Evolutionary conservation across 164 flowering plant species (phyloP), one percentile per base, ranked within the genome.

Genomic region (Amborella trichopoda): DNA sequence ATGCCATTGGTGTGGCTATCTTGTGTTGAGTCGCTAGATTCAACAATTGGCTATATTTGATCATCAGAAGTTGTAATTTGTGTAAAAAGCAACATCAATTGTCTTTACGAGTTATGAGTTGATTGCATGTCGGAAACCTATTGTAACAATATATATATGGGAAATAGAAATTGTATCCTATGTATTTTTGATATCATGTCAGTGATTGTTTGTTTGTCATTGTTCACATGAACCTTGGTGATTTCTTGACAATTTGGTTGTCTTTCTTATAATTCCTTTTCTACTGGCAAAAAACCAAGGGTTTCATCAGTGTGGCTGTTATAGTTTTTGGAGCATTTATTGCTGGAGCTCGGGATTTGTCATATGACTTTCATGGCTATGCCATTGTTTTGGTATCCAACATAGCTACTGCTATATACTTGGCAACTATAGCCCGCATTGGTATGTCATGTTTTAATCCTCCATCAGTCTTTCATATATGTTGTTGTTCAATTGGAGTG

Each of bases 301-400:
- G 41, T 60, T 58, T 73, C 72, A 59, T 67, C 85, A 90, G 98
- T 81, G 98, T 90, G 66, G 93, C 70, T 34, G 58, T 90, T 69
- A 90, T 90, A 13, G 77, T 90, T 54, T 48, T 83, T 62, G 96
- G 98, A 50, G 96, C 98, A 61, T 72, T 83, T 63, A 56, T 87
- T 64, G 98, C 96, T 25, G 98, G 98, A 65, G 74, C 89, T 52
- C 75, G 93, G 56, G 98, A 86, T 68, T 68, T 90, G 59, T 86
- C 98, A 47, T 90, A 72, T 72, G 95, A 86, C 62, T 64, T 73
- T 33, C 76, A 81, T 62, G 87, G 94, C 16, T 86, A 90, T 58
- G 66, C 74, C 30, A 50, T 90, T 65, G 96, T 90, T 41, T 80
- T 86, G 58, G 11, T 80, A 43, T 52, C 98, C 56, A 86, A 87